A percentile compares a stretch with the other conserved stretches of the same genome.
These are phyloP conservation scores for Penicillium bovifimosum DNA, from an alignment of 495 filamentous ascomycete species.

Conservation along the genomic window DNA sequence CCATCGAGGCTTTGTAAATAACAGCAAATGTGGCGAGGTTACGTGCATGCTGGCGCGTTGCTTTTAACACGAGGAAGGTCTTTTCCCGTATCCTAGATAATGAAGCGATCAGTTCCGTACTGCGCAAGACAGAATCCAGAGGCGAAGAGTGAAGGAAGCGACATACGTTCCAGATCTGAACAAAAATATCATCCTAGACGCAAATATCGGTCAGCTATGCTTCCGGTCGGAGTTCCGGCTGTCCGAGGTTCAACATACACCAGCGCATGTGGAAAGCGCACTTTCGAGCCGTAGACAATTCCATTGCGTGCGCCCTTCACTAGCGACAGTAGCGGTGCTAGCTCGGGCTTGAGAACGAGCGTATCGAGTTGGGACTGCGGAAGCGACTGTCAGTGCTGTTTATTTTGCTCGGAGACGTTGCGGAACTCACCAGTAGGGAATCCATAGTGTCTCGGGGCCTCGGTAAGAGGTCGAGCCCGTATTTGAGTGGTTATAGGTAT, in stretches of 20 bases:
- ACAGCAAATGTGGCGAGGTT: slow-evolving; percentile 89
- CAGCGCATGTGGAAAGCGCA: slow-evolving; percentile 95
- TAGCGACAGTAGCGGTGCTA: slow-evolving; percentile 76
- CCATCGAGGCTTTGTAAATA: slow-evolving; percentile 78
- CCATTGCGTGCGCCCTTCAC: slow-evolving; percentile 94
- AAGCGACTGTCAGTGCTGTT: not conserved
- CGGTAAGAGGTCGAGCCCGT: slow-evolving; percentile 25
- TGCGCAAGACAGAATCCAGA: slow-evolving; percentile 10
- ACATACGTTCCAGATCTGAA: slow-evolving; percentile 85
- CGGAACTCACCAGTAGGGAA: slow-evolving; percentile 31
- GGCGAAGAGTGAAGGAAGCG: not conserved
- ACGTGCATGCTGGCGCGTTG: slow-evolving; percentile 82
- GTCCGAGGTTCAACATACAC: slow-evolving; percentile 53
- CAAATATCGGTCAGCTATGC: slow-evolving; percentile 6
- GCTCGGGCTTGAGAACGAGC: slow-evolving; percentile 72
- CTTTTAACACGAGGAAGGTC: slow-evolving; percentile 66
- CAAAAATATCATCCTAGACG: slow-evolving; percentile 77
- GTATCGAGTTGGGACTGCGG: slow-evolving; percentile 50
- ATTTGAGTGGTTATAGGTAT: slow-evolving; percentile 11
- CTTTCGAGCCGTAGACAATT: slow-evolving; percentile 93
- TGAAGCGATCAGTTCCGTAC: slow-evolving; percentile 4
- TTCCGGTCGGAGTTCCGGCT: not conserved
- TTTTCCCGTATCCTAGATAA: slow-evolving; percentile 67
- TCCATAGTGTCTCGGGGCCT: slow-evolving; percentile 39
- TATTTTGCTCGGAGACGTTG: slow-evolving; percentile 4